Evolutionary conservation across 345 rosid genomes (phyloP).

Genomic region (Populus tremula): DNA sequence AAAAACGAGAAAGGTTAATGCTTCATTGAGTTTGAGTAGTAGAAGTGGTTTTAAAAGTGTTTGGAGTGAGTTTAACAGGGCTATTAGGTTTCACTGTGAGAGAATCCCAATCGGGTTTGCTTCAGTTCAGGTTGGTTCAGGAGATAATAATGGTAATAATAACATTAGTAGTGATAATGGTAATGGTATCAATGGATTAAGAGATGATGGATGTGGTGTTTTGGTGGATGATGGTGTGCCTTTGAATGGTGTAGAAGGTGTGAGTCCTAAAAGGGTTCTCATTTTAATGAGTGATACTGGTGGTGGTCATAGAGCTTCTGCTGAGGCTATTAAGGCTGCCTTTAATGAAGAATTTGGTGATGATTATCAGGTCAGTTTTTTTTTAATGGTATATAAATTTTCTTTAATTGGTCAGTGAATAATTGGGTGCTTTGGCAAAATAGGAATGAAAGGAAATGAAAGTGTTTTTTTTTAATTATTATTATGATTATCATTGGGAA

Average conservation of each 20-base stretch:
- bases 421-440: background rate
- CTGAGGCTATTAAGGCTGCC: slow-evolving; percentile 92
- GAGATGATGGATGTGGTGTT: slow-evolving; percentile 51
- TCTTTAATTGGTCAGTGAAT: background rate
- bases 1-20: slow-evolving; percentile 39
- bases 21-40: slow-evolving; percentile 52
- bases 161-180: slow-evolving; percentile 9
- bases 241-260: slow-evolving; percentile 47
- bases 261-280: slow-evolving; percentile 68
- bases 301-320: slow-evolving; percentile 98
- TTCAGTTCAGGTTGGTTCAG: slow-evolving; percentile 53
- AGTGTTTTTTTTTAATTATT: background rate
- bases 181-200: slow-evolving; percentile 30
- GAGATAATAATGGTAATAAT: slow-evolving; percentile 27
- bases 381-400: background rate
- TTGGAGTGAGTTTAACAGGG: slow-evolving; percentile 62
- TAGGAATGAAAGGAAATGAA: background rate
- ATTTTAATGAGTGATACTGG: slow-evolving; percentile 99
- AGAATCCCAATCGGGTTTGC: slow-evolving; percentile 82
- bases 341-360: slow-evolving; percentile 81
- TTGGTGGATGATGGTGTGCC: slow-evolving; percentile 58
- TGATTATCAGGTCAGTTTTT: slow-evolving; percentile 75
- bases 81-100: slow-evolving; percentile 62
- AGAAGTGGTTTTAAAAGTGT: slow-evolving; percentile 40
- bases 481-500: background rate